Conservation (phyloP, 176 grass and related monocot genomes). For the Ensete ventricosum region DNA sequence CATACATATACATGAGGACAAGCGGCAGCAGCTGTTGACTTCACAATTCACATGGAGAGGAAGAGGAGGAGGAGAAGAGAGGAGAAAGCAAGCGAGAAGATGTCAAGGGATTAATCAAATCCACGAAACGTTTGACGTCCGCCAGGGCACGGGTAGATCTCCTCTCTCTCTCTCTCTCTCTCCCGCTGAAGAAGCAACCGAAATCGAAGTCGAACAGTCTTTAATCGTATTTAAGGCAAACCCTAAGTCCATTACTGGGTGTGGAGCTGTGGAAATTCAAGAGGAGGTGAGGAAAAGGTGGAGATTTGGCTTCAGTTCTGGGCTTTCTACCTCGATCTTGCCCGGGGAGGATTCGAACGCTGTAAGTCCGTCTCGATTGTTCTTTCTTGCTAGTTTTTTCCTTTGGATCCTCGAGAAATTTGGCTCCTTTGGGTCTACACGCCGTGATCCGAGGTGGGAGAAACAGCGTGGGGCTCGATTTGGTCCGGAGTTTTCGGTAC, state of each 20-base stretch:
- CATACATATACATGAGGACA: no score
- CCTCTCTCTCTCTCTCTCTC: no score
- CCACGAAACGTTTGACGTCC: slow-evolving; percentile 94
- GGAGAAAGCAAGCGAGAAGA: slow-evolving; percentile 9
- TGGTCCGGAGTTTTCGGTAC: neutral
- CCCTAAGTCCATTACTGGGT: neutral
- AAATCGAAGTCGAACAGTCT: neutral
- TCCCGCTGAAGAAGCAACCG: no score
- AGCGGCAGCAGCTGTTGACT: no score
- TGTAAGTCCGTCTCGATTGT: neutral
- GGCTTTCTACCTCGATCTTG: neutral
- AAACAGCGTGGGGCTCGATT: neutral
- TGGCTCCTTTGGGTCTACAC: neutral
- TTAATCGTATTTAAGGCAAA: slow-evolving; percentile 4
- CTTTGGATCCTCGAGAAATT: neutral
- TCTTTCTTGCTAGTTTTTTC: neutral
- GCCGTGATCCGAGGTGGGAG: no score
- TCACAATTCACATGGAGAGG: neutral
- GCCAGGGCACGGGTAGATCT: slow-evolving; percentile 44
- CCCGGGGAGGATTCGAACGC: neutral
- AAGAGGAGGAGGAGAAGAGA: neutral
- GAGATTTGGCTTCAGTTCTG: no score
- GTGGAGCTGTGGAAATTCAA: neutral
- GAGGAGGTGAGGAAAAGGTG: neutral
- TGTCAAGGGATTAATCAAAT: slow-evolving; percentile 57